A percentile compares a stretch with the other conserved stretches of the same genome.
These are phyloP conservation scores for Saprolegnia parasitica DNA, from an alignment of 352 stramenopile genomes.

Conservation along the genomic window DNA sequence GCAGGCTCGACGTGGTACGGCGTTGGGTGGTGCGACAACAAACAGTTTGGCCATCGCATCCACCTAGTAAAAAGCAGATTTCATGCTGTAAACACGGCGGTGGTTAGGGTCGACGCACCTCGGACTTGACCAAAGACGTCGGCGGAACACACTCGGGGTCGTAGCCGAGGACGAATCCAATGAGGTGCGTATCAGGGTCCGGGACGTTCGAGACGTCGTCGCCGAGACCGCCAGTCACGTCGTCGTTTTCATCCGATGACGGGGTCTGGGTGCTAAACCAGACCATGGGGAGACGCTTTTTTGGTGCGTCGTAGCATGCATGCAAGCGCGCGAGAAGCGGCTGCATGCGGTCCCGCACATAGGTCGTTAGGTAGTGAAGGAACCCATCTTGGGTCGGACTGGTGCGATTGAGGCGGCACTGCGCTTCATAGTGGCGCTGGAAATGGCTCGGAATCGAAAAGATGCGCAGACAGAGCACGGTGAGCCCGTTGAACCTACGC, in stretches of 20 bases:
- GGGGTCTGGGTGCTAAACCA: background rate
- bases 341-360: background rate
- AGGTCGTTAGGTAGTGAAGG: background rate
- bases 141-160: background rate
- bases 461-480: slow-evolving; percentile 11
- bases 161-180: slow-evolving; percentile 14
- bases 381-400: slow-evolving; percentile 20
- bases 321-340: background rate
- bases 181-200: slow-evolving; percentile 22
- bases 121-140: background rate
- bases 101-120: background rate
- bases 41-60: background rate
- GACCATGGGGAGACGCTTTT: background rate
- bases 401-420: background rate
- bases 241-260: background rate
- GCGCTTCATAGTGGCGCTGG: slow-evolving; percentile 19
- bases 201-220: slow-evolving; percentile 6
- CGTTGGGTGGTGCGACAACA: background rate
- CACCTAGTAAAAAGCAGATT: background rate
- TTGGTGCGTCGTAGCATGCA: background rate
- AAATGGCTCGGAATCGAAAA: slow-evolving; percentile 28
- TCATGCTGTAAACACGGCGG: too few relatives aligned
- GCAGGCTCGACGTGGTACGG: background rate
- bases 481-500: slow-evolving; percentile 15
- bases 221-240: background rate